Conservation (phyloP, 2,329 filamentous ascomycete genomes). For the Claviceps cyperi region DNA sequence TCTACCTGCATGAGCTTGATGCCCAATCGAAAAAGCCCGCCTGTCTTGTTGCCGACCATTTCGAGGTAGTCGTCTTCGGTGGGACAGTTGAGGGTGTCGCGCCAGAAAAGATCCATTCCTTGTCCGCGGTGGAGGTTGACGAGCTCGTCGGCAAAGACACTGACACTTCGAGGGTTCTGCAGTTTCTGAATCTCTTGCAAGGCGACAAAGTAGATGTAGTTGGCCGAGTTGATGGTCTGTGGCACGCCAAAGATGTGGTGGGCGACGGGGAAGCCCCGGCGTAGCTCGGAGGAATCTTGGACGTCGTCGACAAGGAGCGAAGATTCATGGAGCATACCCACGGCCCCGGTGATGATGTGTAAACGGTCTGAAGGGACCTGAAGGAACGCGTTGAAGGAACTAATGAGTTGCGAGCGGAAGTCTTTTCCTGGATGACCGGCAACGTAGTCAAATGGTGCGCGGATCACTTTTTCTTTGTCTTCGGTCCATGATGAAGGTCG, state of each 20-base stretch:
- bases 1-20: constrained; percentile 83
- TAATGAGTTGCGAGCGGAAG: constrained; percentile 66
- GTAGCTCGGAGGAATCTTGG: constrained; percentile 63
- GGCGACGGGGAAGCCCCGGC: constrained; percentile 67
- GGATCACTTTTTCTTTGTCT: constrained; percentile 63
- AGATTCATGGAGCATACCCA: constrained; percentile 76
- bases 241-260: constrained; percentile 74
- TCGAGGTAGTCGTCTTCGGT: constrained; percentile 85
- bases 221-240: constrained; percentile 82
- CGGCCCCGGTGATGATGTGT: constrained; percentile 60
- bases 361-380: constrained; percentile 57
- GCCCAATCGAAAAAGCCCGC: constrained; percentile 69
- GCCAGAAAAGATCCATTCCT: constrained; percentile 86
- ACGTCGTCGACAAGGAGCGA: constrained; percentile 79
- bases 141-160: constrained; percentile 69
- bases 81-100: constrained; percentile 70
- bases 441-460: constrained; percentile 71
- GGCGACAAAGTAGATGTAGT: constrained; percentile 77
- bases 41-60: constrained; percentile 87
- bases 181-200: constrained; percentile 61
- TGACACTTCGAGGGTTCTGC: constrained; percentile 49
- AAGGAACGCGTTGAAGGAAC: constrained; percentile 69
- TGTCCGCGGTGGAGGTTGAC: constrained; percentile 76
- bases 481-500: constrained; percentile 44
- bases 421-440: constrained; percentile 70